Base-by-base conservation (phyloP, 2,329 filamentous ascomycete species). In the Fusarium lateritium region DNA sequence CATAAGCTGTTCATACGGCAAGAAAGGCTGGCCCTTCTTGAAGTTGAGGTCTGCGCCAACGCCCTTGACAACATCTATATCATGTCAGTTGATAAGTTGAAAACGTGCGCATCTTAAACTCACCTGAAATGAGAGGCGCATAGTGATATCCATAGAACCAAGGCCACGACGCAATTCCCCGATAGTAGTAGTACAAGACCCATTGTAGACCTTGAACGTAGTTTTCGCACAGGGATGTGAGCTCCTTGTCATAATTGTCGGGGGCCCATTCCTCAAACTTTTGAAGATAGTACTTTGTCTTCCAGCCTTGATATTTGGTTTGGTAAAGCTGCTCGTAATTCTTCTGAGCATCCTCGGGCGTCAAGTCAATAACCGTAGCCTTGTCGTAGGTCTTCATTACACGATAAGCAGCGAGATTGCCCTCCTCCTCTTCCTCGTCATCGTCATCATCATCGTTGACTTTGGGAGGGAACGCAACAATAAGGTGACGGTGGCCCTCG, bases 101-200 rank as follows among this genome's bases (percentile, higher is more conserved):
- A 33, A 22, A 65, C 59, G 40, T 22, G 14, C 8, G 28, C 8
- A 28, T 17, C 19, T 22, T 9, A 62, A 39, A 49, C 79, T 76
- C 81, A 91, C 90, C 90, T 69, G 94, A 97, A 59, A 98, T 99
- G 88, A 98, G 94, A 2, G 96, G 96, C 11, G 97, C 92, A 80
- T 99, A 99, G 81, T 99, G 97, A 79, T 97, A 99, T 64, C 86
- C 86, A 80, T 98, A 99, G 82, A 93, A 99, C 96, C 96, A 99
- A 15, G 96, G 94, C 96, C 96, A 99, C 14, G 95, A 98, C 17
- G 94, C 96, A 63, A 99, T 96, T 66, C 96, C 96, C 55, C 91
- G 91, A 82, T 99, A 99, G 81, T 99, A 99, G 83, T 99, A 99
- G 80, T 92, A 98, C 50, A 99, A 84, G 43, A 99, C 96, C 97